Percentiles rank a stretch among this genome's conserved stretches.
Conservation (phyloP, 768 basidiomycete genomes). For the Tylopilus subfusipes region DNA sequence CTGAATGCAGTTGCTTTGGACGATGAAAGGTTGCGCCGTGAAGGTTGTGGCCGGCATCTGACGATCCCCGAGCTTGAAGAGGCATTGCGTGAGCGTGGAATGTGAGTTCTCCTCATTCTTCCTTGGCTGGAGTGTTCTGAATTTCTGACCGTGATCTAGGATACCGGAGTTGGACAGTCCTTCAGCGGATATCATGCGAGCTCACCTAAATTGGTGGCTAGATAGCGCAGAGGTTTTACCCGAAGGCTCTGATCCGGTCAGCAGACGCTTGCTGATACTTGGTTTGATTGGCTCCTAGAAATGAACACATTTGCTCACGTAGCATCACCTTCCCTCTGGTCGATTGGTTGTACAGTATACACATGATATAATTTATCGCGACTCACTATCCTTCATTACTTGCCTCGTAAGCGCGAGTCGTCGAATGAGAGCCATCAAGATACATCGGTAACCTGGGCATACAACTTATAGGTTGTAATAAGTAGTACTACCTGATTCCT, state of each 20-base stretch:
- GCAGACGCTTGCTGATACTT: slow-evolving; percentile 52
- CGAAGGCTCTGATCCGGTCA: slow-evolving; percentile 36
- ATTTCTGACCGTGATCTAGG: slow-evolving; percentile 32
- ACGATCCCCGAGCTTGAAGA: slow-evolving; percentile 55
- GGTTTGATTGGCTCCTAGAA: slow-evolving; percentile 34
- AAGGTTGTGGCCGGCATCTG: slow-evolving; percentile 43
- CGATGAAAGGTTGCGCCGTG: slow-evolving; percentile 57
- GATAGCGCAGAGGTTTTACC: slow-evolving; percentile 39
- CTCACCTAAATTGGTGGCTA: slow-evolving; percentile 64
- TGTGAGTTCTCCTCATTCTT: slow-evolving; percentile 47
- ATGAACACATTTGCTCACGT: slow-evolving; percentile 3
- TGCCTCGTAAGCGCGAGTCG: background rate
- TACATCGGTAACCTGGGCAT: background rate
- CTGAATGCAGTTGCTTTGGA: slow-evolving; percentile 48
- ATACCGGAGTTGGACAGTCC: slow-evolving; percentile 32
- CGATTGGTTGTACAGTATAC: slow-evolving; percentile 17
- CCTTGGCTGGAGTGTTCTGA: background rate
- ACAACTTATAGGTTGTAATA: background rate
- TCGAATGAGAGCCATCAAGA: too few relatives aligned
- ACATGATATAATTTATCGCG: slow-evolving; percentile 8
- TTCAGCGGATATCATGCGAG: slow-evolving; percentile 42
- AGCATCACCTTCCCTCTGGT: slow-evolving; percentile 2
- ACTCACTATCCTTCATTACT: slow-evolving; percentile 3
- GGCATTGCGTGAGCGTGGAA: slow-evolving; percentile 71
- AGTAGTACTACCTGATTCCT: background rate